phyloP scores from a whole-genome alignment of 2,329 filamentous ascomycete species.

The Neospermospora avenae region DNA sequence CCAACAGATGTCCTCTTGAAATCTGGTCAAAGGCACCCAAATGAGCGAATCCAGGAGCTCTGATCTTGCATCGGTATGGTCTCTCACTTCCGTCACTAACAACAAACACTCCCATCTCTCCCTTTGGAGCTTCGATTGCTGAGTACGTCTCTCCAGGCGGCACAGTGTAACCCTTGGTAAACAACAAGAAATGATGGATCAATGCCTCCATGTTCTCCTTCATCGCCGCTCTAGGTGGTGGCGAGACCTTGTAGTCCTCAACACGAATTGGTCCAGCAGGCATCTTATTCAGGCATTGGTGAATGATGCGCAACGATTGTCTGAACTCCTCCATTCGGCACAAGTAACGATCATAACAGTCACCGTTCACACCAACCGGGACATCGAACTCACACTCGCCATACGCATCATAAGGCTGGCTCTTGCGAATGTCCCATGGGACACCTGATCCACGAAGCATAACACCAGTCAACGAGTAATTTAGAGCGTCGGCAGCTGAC shows the following conservation, averaged over 20 bases:
- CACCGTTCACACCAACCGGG: constrained; percentile 91
- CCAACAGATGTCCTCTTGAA: constrained; percentile 85
- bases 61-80: constrained; percentile 96
- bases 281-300: constrained; percentile 99
- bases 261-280: constrained; percentile 89
- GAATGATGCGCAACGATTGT: constrained; percentile 95
- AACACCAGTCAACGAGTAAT: constrained; percentile 93
- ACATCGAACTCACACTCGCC: constrained; percentile 98
- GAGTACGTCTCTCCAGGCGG: constrained; percentile 98
- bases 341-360: constrained; percentile 98
- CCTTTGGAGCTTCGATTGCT: constrained; percentile 98
- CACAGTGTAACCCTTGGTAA: constrained; percentile 97
- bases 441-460: constrained; percentile 97
- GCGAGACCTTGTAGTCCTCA: constrained; percentile 98
- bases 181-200: constrained; percentile 98
- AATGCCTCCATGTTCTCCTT: constrained; percentile 99
- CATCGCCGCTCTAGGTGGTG: constrained; percentile 95
- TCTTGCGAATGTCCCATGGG: constrained; percentile 96
- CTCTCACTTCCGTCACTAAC: constrained; percentile 95
- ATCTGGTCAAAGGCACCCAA: constrained; percentile 92
- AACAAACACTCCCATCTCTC: constrained; percentile 97
- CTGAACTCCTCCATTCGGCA: constrained; percentile 99
- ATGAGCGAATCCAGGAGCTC: constrained; percentile 95
- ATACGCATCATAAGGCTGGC: constrained; percentile 95
- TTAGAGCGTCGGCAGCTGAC: constrained; percentile 87